These are phyloP conservation scores for Globisporangium orthogonon DNA, from an alignment of 352 stramenopile genomes.

Conservation along the genomic window DNA sequence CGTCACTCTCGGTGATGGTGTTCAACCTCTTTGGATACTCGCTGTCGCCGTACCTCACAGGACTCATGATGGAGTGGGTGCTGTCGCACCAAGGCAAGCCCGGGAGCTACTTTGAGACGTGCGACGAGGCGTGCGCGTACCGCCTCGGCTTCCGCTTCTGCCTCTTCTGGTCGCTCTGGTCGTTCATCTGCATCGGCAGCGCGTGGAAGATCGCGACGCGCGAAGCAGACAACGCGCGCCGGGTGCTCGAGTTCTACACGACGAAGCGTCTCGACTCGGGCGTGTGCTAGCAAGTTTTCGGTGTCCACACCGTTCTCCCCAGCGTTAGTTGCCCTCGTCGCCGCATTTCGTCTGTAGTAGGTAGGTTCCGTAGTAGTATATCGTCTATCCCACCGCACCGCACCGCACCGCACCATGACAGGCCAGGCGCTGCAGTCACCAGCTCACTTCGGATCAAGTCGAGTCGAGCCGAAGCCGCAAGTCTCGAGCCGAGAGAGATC, in stretches of 20 bases:
- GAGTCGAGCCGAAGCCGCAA: too few species aligned
- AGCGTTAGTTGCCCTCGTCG: too few species aligned
- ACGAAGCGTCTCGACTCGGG: slow-evolving; percentile 11
- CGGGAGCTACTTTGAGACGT: slow-evolving; percentile 63
- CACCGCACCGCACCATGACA: too few species aligned
- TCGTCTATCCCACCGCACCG: neutral
- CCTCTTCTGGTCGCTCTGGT: slow-evolving; percentile 78
- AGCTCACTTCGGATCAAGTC: neutral
- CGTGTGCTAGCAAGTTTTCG: neutral
- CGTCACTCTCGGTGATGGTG: slow-evolving; percentile 76
- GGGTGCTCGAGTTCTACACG: slow-evolving; percentile 54
- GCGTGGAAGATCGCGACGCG: slow-evolving; percentile 49
- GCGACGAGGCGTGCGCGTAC: slow-evolving; percentile 78
- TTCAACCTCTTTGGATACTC: slow-evolving; percentile 83
- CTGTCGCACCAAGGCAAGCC: slow-evolving; percentile 49
- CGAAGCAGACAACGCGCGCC: slow-evolving; percentile 42
- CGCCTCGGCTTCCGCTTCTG: slow-evolving; percentile 77
- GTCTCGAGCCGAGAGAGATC: too few species aligned
- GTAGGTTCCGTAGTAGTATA: neutral
- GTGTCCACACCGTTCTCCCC: too few species aligned
- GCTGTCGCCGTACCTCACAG: slow-evolving; percentile 71
- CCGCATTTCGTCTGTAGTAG: too few species aligned
- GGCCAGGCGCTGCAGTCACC: too few species aligned
- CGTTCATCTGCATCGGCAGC: slow-evolving; percentile 60
- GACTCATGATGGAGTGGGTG: slow-evolving; percentile 77